Conservation (phyloP, 352 stramenopile species). For the Phytophthora tubulina region DNA sequence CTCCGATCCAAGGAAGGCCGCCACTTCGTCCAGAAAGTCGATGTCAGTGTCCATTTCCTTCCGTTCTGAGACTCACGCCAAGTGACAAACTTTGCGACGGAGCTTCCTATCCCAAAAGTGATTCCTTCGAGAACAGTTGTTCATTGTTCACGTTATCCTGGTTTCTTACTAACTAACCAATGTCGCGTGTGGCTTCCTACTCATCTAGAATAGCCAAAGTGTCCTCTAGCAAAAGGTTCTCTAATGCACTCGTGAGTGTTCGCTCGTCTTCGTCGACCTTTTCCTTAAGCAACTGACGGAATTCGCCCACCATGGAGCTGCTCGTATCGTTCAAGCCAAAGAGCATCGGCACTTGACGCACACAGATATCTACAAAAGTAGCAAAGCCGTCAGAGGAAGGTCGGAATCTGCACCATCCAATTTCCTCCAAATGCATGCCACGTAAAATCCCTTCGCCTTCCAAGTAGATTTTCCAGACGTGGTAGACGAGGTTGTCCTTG, state of each 20-base stretch:
- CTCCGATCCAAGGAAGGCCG: no score
- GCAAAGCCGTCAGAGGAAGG: background rate
- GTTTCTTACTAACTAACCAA: no score
- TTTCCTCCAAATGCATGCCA: conserved; percentile 16
- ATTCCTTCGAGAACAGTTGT: no score
- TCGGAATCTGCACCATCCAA: conserved; percentile 3
- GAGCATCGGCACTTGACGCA: conserved; percentile 3
- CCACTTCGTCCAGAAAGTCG: no score
- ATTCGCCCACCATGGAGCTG: background rate
- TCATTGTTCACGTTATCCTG: no score
- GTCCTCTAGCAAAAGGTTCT: conserved; percentile 1
- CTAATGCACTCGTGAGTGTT: background rate
- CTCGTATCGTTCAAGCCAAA: background rate
- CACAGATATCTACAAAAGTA: background rate
- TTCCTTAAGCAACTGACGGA: conserved; percentile 5
- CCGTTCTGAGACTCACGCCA: no score
- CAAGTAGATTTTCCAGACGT: conserved; percentile 12
- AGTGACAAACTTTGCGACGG: no score
- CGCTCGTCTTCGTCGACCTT: conserved; percentile 3
- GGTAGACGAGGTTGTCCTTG: background rate
- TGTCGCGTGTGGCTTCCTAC: background rate
- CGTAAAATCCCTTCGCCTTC: conserved; percentile 14
- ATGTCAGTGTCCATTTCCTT: no score
- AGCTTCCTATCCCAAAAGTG: no score
- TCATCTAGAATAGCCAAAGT: conserved; percentile 4